phyloP scores from a whole-genome alignment of 371 early-diverging fungal genomes.

The Mortierella sp. region DNA sequence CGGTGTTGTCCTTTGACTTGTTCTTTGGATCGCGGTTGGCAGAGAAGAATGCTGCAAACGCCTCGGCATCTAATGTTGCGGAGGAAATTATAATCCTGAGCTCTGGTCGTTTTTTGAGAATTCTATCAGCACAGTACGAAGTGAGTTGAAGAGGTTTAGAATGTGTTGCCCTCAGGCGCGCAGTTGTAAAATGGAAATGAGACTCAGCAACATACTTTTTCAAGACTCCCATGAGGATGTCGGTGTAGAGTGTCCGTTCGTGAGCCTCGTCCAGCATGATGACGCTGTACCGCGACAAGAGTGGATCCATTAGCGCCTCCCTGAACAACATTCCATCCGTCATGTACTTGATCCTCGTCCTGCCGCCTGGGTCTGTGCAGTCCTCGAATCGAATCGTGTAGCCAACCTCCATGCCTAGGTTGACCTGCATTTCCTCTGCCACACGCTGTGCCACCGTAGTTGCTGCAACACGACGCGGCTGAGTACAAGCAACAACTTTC shows the following conservation, averaged over 20 bases:
- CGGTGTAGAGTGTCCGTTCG: slow-evolving; percentile 95
- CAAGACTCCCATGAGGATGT: slow-evolving; percentile 91
- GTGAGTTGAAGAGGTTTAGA: background rate
- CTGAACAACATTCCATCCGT: slow-evolving; percentile 95
- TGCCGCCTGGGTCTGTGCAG: slow-evolving; percentile 60
- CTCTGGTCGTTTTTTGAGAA: slow-evolving; percentile 73
- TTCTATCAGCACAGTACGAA: slow-evolving; percentile 54
- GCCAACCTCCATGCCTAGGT: slow-evolving; percentile 84
- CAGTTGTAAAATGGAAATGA: background rate
- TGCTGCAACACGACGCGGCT: slow-evolving; percentile 95
- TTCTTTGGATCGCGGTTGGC: slow-evolving; percentile 59
- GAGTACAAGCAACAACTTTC: slow-evolving; percentile 85
- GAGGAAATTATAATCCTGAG: slow-evolving; percentile 83
- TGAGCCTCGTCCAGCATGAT: slow-evolving; percentile 97
- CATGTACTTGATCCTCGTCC: slow-evolving; percentile 86
- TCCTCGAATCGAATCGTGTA: slow-evolving; percentile 92
- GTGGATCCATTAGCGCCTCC: slow-evolving; percentile 77
- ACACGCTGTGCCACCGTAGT: slow-evolving; percentile 91
- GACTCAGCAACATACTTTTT: slow-evolving; percentile 69
- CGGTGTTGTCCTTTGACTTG: slow-evolving; percentile 43
- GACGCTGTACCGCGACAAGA: slow-evolving; percentile 74
- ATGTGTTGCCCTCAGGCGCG: background rate
- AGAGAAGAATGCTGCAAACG: slow-evolving; percentile 74
- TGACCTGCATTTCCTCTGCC: slow-evolving; percentile 75
- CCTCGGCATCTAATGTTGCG: slow-evolving; percentile 82